These are phyloP conservation scores for Russula sp. DNA, from an alignment of 768 basidiomycete species.

Conservation along the genomic window DNA sequence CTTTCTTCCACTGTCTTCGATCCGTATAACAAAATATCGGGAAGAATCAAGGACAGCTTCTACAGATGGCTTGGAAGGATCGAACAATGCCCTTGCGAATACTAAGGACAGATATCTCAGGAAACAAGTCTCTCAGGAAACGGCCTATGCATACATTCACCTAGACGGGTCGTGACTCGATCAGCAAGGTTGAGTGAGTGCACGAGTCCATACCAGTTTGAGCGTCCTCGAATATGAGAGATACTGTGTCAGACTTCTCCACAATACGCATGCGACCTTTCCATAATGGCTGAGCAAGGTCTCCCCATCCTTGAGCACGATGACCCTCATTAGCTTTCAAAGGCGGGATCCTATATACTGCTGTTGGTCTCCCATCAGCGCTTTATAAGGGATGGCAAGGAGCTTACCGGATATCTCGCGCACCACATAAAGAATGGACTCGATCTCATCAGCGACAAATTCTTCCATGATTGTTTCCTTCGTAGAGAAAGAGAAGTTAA, in stretches of 20 bases:
- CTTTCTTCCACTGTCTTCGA: slow-evolving; percentile 82
- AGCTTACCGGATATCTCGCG: slow-evolving; percentile 78
- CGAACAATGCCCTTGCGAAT: slow-evolving; percentile 85
- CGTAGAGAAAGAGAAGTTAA: neutral
- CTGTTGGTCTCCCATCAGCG: slow-evolving; percentile 21
- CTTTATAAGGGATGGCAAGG: slow-evolving; percentile 16
- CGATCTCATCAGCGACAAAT: slow-evolving; percentile 66
- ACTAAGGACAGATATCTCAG: slow-evolving; percentile 38
- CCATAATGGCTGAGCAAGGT: slow-evolving; percentile 79
- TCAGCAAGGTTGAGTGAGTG: neutral
- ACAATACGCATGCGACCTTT: slow-evolving; percentile 85
- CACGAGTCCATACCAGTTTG: slow-evolving; percentile 54
- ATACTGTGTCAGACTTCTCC: slow-evolving; percentile 63
- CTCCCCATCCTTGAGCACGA: slow-evolving; percentile 90
- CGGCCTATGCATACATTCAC: slow-evolving; percentile 54
- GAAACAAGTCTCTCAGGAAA: slow-evolving; percentile 1
- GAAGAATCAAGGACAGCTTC: slow-evolving; percentile 95
- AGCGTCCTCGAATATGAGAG: slow-evolving; percentile 74
- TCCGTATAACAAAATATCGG: slow-evolving; percentile 88
- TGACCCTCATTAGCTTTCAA: slow-evolving; percentile 83
- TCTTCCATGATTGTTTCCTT: slow-evolving; percentile 39
- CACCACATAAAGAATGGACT: slow-evolving; percentile 85
- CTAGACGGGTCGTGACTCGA: slow-evolving; percentile 30
- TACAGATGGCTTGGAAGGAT: slow-evolving; percentile 72
- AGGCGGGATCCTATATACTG: slow-evolving; percentile 90